Conservation (phyloP, 768 basidiomycete species). For the Porpolomopsis calyptriformis region DNA sequence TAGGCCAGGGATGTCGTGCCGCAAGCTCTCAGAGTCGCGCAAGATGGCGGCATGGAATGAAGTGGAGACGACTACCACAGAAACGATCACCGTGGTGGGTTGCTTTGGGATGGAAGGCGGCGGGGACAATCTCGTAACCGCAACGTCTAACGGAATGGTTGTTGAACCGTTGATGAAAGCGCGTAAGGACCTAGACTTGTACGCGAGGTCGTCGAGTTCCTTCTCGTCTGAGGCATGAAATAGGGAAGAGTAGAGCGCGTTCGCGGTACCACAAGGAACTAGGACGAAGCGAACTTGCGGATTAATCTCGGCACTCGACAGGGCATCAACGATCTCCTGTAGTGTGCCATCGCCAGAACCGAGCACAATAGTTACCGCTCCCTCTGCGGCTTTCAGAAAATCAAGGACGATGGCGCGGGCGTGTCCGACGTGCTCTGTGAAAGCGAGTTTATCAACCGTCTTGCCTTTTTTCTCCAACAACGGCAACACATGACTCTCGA, state of each 20-base stretch:
- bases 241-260: conserved; percentile 75
- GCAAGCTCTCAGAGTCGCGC: conserved; percentile 67
- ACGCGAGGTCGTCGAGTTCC: no score
- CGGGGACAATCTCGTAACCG: conserved; percentile 36
- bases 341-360: conserved; percentile 88
- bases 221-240: conserved; percentile 40
- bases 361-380: conserved; percentile 40
- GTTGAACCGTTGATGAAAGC: conserved; percentile 33
- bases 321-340: conserved; percentile 72
- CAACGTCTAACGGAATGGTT: conserved; percentile 40
- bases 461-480: conserved; percentile 36
- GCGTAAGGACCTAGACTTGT: conserved; percentile 46
- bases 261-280: conserved; percentile 82
- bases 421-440: conserved; percentile 44
- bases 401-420: conserved; percentile 39
- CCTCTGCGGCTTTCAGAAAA: conserved; percentile 26
- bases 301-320: conserved; percentile 25
- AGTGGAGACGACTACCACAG: conserved; percentile 82
- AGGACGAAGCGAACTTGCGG: conserved; percentile 35
- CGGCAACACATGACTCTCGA: conserved; percentile 54
- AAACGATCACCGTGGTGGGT: conserved; percentile 24
- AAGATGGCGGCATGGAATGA: conserved; percentile 80
- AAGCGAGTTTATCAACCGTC: conserved; percentile 29
- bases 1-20: conserved; percentile 58
- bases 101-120: conserved; percentile 18